Base-by-base conservation (phyloP, 1,139 yeast species). In the Diutina neorugosa region DNA sequence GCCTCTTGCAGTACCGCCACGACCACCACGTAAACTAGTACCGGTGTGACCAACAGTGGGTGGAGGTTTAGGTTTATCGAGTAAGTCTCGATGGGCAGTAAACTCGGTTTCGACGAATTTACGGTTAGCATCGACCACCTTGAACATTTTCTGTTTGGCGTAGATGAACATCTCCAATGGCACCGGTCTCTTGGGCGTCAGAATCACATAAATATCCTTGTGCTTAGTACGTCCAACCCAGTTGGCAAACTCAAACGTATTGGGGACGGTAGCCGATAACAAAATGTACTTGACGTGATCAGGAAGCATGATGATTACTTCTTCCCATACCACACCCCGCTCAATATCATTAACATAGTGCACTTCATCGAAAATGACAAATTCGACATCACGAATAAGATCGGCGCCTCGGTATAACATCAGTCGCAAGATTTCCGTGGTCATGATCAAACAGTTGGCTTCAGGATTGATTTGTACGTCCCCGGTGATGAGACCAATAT, bases 251-350 rank as follows among this genome's bases (percentile, higher is more conserved):
- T 93, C 99, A 73, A 82, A 87, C 0, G 98, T 94, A 65, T 93
- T 93, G 7, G 99, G 98, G 12, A 93, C 97, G 0, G 99, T 93
- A 2, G 98, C 98, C 3, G 97, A 90, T 48, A 91, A 70, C 53
- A 91, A 73, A 56, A 91, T 89, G 63, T 86, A 86, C 61, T 88
- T 90, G 53, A 93, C 96, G 67, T 91, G 96, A 58, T 91, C 97
- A 0, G 99, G 99, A 50, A 93, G 74, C 89, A 93, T 83, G 59
- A 93, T 93, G 57, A 93, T 93, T 8, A 94, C 96, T 67, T 93
- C 99, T 69, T 93, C 99, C 99, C 99, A 93, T 6, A 93, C 99
- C 40, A 93, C 98, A 64, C 99, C 99, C 66, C 99, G 80, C 63
- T 90, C 96, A 55, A 88, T 86, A 70, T 93, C 99, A 63, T 93